Base-by-base conservation (phyloP, 2,329 filamentous ascomycete species). In the Neonectria coccinea region DNA sequence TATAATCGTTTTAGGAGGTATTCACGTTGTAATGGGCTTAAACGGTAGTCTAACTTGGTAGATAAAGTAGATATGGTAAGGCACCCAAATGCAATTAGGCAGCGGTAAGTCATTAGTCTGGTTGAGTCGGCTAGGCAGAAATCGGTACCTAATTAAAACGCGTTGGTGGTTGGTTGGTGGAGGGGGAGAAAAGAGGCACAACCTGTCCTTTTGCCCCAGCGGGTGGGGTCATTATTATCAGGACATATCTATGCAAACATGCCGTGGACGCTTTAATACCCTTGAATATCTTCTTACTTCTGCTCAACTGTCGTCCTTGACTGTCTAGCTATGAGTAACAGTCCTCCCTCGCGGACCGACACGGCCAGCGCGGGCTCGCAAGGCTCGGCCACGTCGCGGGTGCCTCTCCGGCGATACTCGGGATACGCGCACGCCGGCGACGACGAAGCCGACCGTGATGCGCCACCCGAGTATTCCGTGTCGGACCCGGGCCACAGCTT, bases 341-440 rank as follows among this genome's bases (percentile, higher is more conserved):
- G 11, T 10, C 57, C 54, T 52, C 59, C 59, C 39, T 11, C 67
- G 36, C 53, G 50, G 6, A 29, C 20, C 8, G 65, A 65, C 27
- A 47, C 62, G 56, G 60, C 65, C 33, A 72, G 62, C 42, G 61
- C 64, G 22, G 51, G 53, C 44, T 70, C 67, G 9, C 52, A 41
- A 14, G 65, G 56, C 33, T 70, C 69, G n/a, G 54, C 67, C 18
- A 31, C 48, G 14, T 71, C 69, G 20, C 67, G 59, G 7, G 60
- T 71, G 65, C 65, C 69, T 9, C 59, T 71, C 18, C 69, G 56
- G 54, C 67, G 56, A 33, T 77, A 31, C 62, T 76, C 29, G 58
- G 75, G 22, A 22, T 22, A 22, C 22, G 3, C 22, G 3, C 22
- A 22, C 22, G 22, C 22, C 22, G 22, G 54, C 31, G 59, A 36